Conservation (phyloP, 805 yeast genomes). For the Yarrowia alimentaria region DNA sequence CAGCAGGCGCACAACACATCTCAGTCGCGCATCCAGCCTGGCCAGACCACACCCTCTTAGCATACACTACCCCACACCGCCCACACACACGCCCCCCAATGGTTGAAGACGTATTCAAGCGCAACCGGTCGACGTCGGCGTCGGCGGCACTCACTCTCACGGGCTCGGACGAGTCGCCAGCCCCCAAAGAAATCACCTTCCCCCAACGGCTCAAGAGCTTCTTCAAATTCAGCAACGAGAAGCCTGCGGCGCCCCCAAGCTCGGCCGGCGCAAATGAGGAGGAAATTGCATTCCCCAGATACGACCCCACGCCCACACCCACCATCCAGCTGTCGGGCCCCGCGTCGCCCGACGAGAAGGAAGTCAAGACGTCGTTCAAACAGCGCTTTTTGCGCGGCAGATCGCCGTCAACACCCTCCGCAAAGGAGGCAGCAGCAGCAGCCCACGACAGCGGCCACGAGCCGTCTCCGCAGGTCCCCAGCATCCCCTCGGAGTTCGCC, state of each 20-base stretch:
- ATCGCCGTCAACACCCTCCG: conserved; percentile 20
- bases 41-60: no score
- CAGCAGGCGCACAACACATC: no score
- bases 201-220: conserved; percentile 39
- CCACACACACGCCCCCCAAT: not conserved
- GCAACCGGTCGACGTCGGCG: conserved; percentile 23
- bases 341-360: conserved; percentile 5
- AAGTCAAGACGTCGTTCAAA: conserved; percentile 8
- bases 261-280: no score
- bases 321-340: not conserved
- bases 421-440: not conserved
- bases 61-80: not conserved
- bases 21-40: no score
- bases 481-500: conserved; percentile 14
- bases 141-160: conserved; percentile 11
- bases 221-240: conserved; percentile 37
- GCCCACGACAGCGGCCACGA: not conserved
- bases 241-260: conserved; percentile 2
- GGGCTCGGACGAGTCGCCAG: not conserved
- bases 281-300: conserved; percentile 27
- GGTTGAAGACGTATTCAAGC: conserved; percentile 23
- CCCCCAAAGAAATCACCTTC: conserved; percentile 28
- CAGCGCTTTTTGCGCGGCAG: conserved; percentile 12
- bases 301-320: conserved; percentile 27
- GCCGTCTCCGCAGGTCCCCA: not conserved